Evolutionary conservation across 495 filamentous ascomycete species (phyloP), one percentile per base, ranked within the genome.

Genomic region (Trichoderma gamsii): DNA sequence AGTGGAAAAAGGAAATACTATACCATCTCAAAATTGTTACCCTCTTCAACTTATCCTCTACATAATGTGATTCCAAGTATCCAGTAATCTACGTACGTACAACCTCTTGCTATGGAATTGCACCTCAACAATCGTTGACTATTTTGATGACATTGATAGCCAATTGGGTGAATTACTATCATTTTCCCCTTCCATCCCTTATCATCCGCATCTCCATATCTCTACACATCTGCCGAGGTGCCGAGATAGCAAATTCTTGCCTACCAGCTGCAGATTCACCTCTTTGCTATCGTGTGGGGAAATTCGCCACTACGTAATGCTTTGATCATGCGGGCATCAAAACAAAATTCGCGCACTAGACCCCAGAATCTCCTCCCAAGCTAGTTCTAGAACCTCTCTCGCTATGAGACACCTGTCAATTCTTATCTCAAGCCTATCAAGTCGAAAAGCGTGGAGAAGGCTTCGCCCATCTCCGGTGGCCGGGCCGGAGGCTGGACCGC

Each of bases 311-410:
- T 25, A 61, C 25, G 56, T 61, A 61, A 61, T 32, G 11, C 23
- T 13, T 61, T 18, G 25, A 32, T 32, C 56, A 61, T 61, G 25
- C 25, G 44, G 13, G 44, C 44, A 15, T n/a, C 27, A 6, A 23
- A 61, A 18, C 9, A 7, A 61, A 61, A 32, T 13, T 61, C 27
- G 25, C 49, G 56, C 56, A 61, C 56, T 61, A 61, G 25, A 61
- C 56, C 56, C 56, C 56, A 61, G 56, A 61, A 29, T n/a, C 44
- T 49, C 44, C 43, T 18, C 43, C 43, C 44, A 49, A n/a, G 15
- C 44, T n/a, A 18, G 44, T 18, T 49, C 44, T 18, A 49, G 44
- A 49, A 49, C 44, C 44, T 16, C 44, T 16, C 44, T 49, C 44
- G 5, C 44, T n/a, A n/a, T 18, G 44, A 18, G 15, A 16, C 13